Evolutionary conservation across 1,139 yeast genomes (phyloP), one percentile per base, ranked within the genome.

Genomic region (Pichia sp.): DNA sequence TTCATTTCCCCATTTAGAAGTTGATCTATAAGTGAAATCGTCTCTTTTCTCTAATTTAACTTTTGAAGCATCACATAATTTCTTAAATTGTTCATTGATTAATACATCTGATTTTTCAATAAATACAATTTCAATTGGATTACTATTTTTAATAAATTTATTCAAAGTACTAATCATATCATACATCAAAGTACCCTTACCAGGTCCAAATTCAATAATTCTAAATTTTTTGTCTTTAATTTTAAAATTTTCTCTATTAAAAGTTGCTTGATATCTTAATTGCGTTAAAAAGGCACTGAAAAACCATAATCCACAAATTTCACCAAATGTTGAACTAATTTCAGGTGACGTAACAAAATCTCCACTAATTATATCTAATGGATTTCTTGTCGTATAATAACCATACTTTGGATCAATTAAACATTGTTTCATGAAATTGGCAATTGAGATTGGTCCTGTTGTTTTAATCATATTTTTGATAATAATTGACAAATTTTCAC

Each of bases 341-440:
- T 88, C 96, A 0, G 96, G 96, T 0, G 93, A 84, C 0, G 96
- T 88, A 52, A 84, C 77, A 66, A 88, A 88, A 67, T 88, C 96
- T 6, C 96, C 96, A 3, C 53, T 56, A 14, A 67, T 62, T 0
- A 72, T 58, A 53, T 87, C 89, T 42, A 88, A 72, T 0, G 96
- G 96, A 60, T 87, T 83, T 59, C 84, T 71, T 4, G 88, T 84
- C 25, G 90, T 85, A 65, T 88, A 88, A 66, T 88, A 88, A 0
- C 96, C 96, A 57, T 76, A 80, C 8, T 78, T 73, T 0, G 96
- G 95, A 62, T 87, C 87, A 0, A 91, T 81, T 53, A 88, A 72
- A 63, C 96, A 87, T 66, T 87, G 93, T 53, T 87, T 74, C 93
- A 88, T 88, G 64, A 79, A 88, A 4, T 86, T 76, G 3, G 91